Percentiles rank a stretch among this genome's conserved stretches.
phyloP scores from a whole-genome alignment of 106 monocot species.

The Dendrobium chrysotoxum region DNA sequence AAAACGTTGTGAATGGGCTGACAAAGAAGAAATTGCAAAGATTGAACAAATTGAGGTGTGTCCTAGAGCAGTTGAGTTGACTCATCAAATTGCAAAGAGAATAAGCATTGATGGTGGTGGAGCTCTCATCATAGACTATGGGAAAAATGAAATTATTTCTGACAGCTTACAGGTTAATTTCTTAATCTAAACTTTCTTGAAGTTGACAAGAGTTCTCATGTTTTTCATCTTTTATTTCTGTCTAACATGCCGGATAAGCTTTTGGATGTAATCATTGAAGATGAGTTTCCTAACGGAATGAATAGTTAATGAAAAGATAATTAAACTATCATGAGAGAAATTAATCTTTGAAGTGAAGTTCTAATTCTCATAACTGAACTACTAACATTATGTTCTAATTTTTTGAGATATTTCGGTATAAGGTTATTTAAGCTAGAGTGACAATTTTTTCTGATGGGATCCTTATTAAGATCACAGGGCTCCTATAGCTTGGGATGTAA shows the following conservation, averaged over 20 bases:
- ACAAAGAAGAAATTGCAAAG: constrained; percentile 54
- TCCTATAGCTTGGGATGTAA: too few species aligned
- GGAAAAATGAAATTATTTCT: constrained; percentile 78
- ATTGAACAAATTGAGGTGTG: constrained; percentile 83
- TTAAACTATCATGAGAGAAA: background rate
- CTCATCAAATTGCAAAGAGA: constrained; percentile 72
- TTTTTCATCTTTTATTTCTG: background rate
- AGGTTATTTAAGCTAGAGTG: too few species aligned
- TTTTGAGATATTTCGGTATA: background rate
- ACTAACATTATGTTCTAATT: background rate
- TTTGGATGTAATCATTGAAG: background rate
- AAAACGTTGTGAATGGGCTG: constrained; percentile 67
- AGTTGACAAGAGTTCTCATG: background rate
- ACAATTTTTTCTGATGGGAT: too few species aligned
- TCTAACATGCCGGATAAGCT: background rate
- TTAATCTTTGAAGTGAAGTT: background rate
- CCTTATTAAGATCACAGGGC: too few species aligned
- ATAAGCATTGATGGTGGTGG: constrained; percentile 87
- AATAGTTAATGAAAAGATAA: background rate
- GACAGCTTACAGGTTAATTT: constrained; percentile 84
- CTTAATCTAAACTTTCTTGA: background rate
- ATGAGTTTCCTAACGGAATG: constrained; percentile 2
- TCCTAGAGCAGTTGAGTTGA: constrained; percentile 87
- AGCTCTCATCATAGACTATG: constrained; percentile 95
- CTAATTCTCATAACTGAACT: background rate